Conservation (phyloP, 371 early-diverging fungal genomes). For the Nematocida sp. region DNA sequence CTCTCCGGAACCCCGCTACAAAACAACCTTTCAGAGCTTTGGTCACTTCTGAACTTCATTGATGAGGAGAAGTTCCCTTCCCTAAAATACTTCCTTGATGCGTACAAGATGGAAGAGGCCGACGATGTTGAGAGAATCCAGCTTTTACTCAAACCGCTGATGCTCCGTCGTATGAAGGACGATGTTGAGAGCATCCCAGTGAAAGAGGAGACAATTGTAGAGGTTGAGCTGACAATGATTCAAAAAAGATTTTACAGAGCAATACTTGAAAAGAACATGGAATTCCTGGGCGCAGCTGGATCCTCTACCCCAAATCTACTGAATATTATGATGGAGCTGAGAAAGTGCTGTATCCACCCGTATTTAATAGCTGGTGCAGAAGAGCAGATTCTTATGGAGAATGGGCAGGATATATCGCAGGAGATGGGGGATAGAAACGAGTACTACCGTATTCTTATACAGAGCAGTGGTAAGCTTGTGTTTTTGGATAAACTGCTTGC, state of each 20-base stretch:
- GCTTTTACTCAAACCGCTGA: slow-evolving; percentile 86
- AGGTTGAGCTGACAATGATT: slow-evolving; percentile 86
- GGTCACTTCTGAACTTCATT: slow-evolving; percentile 94
- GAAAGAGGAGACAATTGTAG: slow-evolving; percentile 89
- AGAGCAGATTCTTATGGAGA: slow-evolving; percentile 68
- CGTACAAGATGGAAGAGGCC: slow-evolving; percentile 90
- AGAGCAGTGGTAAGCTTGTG: slow-evolving; percentile 60
- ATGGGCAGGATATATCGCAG: slow-evolving; percentile 44
- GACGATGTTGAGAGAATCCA: slow-evolving; percentile 91
- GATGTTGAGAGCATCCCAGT: slow-evolving; percentile 93
- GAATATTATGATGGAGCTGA: slow-evolving; percentile 98
- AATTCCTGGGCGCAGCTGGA: slow-evolving; percentile 75
- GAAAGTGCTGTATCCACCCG: slow-evolving; percentile 97
- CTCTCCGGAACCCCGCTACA: slow-evolving; percentile 97
- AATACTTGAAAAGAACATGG: slow-evolving; percentile 89
- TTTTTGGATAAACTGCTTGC: slow-evolving; percentile 60
- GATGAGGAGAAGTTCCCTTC: slow-evolving; percentile 87
- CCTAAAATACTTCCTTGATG: slow-evolving; percentile 88
- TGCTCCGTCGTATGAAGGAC: slow-evolving; percentile 91
- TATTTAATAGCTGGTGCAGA: slow-evolving; percentile 89
- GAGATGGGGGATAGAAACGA: slow-evolving; percentile 70
- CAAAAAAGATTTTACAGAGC: slow-evolving; percentile 93
- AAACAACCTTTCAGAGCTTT: slow-evolving; percentile 95
- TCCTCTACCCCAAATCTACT: slow-evolving; percentile 80
- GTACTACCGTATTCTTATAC: slow-evolving; percentile 73